These are phyloP conservation scores for Colletotrichum chlorophyti DNA, from an alignment of 2,329 filamentous ascomycete genomes.

Conservation along the genomic window DNA sequence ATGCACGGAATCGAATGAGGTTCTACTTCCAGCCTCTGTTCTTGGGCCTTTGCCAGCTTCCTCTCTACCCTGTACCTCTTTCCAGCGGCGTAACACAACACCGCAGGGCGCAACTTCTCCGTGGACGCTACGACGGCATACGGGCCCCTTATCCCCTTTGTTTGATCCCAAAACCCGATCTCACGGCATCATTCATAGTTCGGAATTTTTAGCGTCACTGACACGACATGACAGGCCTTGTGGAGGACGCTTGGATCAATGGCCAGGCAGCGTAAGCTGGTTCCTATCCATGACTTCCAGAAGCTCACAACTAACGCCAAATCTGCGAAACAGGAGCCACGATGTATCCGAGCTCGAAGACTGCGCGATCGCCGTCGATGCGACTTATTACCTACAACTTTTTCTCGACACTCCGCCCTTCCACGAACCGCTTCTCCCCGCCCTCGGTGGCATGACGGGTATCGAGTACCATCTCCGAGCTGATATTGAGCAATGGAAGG, in stretches of 20 bases:
- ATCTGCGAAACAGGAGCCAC: conserved; percentile 53
- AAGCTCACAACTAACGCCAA: conserved; percentile 13
- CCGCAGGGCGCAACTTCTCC: background rate
- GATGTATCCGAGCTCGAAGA: conserved; percentile 75
- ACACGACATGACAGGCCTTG: conserved; percentile 37
- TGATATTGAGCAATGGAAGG: conserved; percentile 76
- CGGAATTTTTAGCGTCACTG: conserved; percentile 3
- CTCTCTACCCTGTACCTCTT: background rate
- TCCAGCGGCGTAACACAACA: background rate
- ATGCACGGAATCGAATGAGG: background rate
- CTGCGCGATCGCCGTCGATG: conserved; percentile 83
- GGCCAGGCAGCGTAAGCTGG: conserved; percentile 38
- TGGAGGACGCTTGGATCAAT: conserved; percentile 49
- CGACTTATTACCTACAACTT: conserved; percentile 84
- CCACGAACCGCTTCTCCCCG: conserved; percentile 87
- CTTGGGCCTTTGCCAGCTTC: background rate
- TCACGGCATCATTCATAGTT: background rate
- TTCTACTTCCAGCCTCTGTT: background rate
- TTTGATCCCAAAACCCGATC: background rate
- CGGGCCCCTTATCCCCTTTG: background rate
- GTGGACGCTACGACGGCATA: background rate
- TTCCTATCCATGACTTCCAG: background rate
- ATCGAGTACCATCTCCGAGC: conserved; percentile 77
- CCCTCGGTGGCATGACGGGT: conserved; percentile 86
- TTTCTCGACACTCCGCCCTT: conserved; percentile 74